Base-by-base conservation (phyloP, 371 early-diverging fungal genomes). In the Mucor sp. region DNA sequence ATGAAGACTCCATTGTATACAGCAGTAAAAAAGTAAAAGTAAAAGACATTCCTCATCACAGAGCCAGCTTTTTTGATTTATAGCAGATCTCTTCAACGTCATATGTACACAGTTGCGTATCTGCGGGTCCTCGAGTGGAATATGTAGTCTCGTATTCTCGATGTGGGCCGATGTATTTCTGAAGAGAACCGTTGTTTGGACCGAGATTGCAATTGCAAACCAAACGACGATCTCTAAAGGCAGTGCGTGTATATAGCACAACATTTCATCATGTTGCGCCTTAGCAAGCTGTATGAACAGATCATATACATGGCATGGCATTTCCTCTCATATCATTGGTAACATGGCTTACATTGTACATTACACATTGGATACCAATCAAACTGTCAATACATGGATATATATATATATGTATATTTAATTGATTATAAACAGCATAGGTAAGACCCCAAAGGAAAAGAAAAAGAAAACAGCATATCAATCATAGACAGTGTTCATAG, bases 131-230 rank as follows among this genome's bases (percentile, higher is more conserved):
- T 61, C 27, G 4, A 19, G 30, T 23, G 62, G 62, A 27, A 53
- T 53, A 27, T 47, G 8, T 21, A 11, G 3, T 21, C 8, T 19
- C 0, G 27, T 53, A 25, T 56, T 56, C 56, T 32, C n/a, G 11
- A 33, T 19, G 28, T 17, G 17, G 11, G 11, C 33, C 57, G 33
- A 57, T 9, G 4, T 33, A 30, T 57, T 57, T 32, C 57, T 57
- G 19, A 57, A 32, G 33, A 57, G 33, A 57, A 21, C 57, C 57
- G 57, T 9, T 33, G n/a, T n/a, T 57, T 32, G 1, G 57, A 19
- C 57, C 57, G 57, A 57, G 11, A 28, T 19, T 41, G 41, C n/a
- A 21, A 63, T 63, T 63, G 39, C 30, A 53, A 63, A 63, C 4
- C 55, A 12, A n/a, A 63, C 63, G 55, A 28, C 37, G 41, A 63